phyloP scores from a whole-genome alignment of 805 yeast genomes.

The Isabelozyma gotoi region DNA sequence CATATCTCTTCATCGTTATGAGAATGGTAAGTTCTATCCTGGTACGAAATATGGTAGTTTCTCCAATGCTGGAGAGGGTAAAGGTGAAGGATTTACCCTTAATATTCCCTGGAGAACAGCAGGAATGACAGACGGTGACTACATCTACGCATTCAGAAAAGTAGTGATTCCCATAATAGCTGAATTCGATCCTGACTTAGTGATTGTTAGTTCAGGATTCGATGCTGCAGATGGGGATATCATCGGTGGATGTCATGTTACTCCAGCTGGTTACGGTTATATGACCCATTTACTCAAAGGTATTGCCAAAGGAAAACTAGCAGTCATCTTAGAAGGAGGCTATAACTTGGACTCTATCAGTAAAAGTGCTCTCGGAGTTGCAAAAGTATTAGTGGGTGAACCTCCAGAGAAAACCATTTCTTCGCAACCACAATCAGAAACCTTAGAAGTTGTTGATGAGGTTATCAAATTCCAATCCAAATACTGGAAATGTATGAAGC shows the following conservation, averaged over 20 bases:
- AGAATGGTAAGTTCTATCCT: slow-evolving; percentile 89
- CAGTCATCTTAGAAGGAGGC: slow-evolving; percentile 95
- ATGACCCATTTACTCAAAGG: slow-evolving; percentile 92
- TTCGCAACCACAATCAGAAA: slow-evolving; percentile 68
- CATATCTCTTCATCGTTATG: slow-evolving; percentile 89
- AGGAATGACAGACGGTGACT: slow-evolving; percentile 95
- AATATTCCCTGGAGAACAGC: slow-evolving; percentile 92
- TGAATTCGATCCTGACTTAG: slow-evolving; percentile 91
- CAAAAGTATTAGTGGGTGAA: slow-evolving; percentile 89
- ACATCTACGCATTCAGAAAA: slow-evolving; percentile 83
- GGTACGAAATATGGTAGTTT: slow-evolving; percentile 86
- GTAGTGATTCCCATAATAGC: slow-evolving; percentile 84
- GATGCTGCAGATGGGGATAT: slow-evolving; percentile 99
- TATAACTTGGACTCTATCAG: slow-evolving; percentile 91
- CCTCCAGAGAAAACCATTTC: slow-evolving; percentile 81
- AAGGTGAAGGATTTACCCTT: slow-evolving; percentile 83
- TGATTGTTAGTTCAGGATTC: slow-evolving; percentile 91
- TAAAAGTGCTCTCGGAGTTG: slow-evolving; percentile 85
- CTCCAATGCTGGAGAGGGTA: slow-evolving; percentile 79
- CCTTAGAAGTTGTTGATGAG: slow-evolving; percentile 76
- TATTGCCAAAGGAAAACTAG: slow-evolving; percentile 82
- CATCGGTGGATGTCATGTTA: slow-evolving; percentile 93
- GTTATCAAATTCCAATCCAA: slow-evolving; percentile 78
- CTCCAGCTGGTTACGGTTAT: slow-evolving; percentile 94
- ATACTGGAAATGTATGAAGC: slow-evolving; percentile 83